A percentile compares a stretch with the other conserved stretches of the same genome.
Evolutionary conservation across 495 filamentous ascomycete genomes (phyloP).

Genomic region (Penicillium simplicissimum): DNA sequence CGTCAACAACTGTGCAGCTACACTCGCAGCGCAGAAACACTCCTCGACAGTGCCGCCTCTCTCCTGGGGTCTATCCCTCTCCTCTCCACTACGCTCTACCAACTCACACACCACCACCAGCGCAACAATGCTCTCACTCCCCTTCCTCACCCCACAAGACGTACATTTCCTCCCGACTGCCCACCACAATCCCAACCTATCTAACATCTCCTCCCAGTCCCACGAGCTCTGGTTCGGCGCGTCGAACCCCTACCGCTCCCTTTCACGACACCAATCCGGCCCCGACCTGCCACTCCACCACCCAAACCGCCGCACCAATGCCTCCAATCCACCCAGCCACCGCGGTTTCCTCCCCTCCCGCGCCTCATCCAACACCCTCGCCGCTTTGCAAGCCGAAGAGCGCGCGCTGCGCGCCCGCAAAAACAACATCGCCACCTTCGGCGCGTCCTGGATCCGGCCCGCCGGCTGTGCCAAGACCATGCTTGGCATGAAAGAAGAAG

Average conservation of each 20-base stretch:
- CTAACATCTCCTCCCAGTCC: constrained; percentile 44
- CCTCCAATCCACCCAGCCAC: constrained; percentile 20
- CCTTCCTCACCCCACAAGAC: constrained; percentile 68
- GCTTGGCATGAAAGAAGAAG: constrained; percentile 74
- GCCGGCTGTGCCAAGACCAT: constrained; percentile 75
- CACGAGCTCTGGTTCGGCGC: constrained; percentile 72
- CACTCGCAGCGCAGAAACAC: neutral
- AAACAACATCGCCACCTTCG: constrained; percentile 71
- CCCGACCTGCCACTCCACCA: constrained; percentile 22
- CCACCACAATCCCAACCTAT: neutral
- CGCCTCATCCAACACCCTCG: constrained; percentile 44
- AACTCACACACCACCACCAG: neutral
- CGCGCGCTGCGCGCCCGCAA: constrained; percentile 65
- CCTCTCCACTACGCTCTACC: neutral
- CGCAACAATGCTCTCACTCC: constrained; percentile 66
- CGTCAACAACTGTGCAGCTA: neutral
- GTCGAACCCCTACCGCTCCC: constrained; percentile 44
- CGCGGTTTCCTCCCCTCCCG: constrained; percentile 33
- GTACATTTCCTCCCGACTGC: constrained; percentile 46
- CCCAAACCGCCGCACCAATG: constrained; percentile 33
- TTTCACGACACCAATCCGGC: constrained; percentile 23
- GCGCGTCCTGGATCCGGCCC: constrained; percentile 75
- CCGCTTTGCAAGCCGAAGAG: constrained; percentile 68
- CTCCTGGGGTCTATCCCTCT: neutral
- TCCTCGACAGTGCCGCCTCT: neutral